Evolutionary conservation across 2,329 filamentous ascomycete genomes (phyloP), one percentile per base, ranked within the genome.

Genomic region (Apiospora phragmitis): DNA sequence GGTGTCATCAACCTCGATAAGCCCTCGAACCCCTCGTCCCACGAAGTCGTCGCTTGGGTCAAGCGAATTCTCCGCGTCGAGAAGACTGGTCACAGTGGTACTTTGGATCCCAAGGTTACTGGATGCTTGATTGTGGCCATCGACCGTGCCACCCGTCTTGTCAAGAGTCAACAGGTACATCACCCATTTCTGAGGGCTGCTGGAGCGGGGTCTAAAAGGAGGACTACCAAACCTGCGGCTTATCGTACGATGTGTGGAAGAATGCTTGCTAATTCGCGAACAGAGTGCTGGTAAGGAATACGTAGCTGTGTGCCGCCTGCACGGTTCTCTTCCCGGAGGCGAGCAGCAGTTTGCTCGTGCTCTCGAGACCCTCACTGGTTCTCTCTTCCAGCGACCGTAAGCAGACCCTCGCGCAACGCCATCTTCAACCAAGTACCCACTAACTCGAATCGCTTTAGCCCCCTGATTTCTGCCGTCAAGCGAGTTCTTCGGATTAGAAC

Each of bases 11-110:
- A 99, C 86, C 91, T 98, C 77, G 94, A 97, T 86, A 97, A 97
- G 87, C 96, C 95, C 71, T 97, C 95, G 69, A 99, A 99, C 87
- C 95, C 95, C 69, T 98, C 95, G 76, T 96, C 93, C 79, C 96
- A 99, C 89, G 96, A 99, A 88, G 96, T 99, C 75, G 96, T 99
- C 80, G 95, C 96, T 76, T 99, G 96, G 96, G 93, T 98, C 77
- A 99, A 99, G 92, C 92, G 95, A 78, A 98, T 98, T 79, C 88
- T 99, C 70, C 92, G 93, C 80, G 91, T 93, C 74, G 95, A 99
- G 81, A 98, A 98, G 87, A 99, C 96, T 73, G 96, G 96, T 76
- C 96, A 99, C 89, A 97, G 94, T 77, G 96, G 96, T 82, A 99
- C 96, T 73, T 93, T 99, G 78, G 96, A 99, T 82, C 95, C 95